Conservation (phyloP, 768 basidiomycete species). For the Psilocybe cyanescens region DNA sequence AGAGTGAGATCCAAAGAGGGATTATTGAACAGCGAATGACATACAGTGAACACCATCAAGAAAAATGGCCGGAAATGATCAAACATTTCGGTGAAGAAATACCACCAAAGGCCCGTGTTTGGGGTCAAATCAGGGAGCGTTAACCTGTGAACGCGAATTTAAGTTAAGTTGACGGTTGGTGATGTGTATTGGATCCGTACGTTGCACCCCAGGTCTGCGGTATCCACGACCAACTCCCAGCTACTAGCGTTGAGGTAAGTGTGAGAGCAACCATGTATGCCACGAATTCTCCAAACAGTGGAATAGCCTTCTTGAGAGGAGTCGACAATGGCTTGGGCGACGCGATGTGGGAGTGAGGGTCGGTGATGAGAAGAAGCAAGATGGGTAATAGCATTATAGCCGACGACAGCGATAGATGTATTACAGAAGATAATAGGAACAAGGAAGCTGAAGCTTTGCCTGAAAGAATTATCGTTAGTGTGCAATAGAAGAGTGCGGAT, state of each 20-base stretch:
- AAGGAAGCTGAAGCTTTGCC: constrained; percentile 63
- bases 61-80: constrained; percentile 97
- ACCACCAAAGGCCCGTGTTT: constrained; percentile 97
- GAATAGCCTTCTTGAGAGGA: constrained; percentile 31
- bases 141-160: constrained; percentile 50
- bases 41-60: constrained; percentile 89
- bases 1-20: not conserved
- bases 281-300: constrained; percentile 52
- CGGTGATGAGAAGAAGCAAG: constrained; percentile 62
- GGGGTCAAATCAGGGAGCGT: constrained; percentile 89
- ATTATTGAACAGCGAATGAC: constrained; percentile 26
- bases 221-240: constrained; percentile 72
- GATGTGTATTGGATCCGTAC: constrained; percentile 44
- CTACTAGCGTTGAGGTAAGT: constrained; percentile 54
- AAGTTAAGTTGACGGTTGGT: not conserved
- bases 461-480: constrained; percentile 28
- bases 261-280: constrained; percentile 53
- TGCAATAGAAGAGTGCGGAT: not conserved
- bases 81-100: constrained; percentile 99
- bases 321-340: constrained; percentile 51
- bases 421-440: constrained; percentile 69
- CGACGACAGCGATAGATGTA: constrained; percentile 76
- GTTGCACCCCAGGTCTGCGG: constrained; percentile 84
- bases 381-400: constrained; percentile 69
- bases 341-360: constrained; percentile 70